phyloP scores from a whole-genome alignment of 768 basidiomycete genomes.

The Xerocomellus chrysenteron region DNA sequence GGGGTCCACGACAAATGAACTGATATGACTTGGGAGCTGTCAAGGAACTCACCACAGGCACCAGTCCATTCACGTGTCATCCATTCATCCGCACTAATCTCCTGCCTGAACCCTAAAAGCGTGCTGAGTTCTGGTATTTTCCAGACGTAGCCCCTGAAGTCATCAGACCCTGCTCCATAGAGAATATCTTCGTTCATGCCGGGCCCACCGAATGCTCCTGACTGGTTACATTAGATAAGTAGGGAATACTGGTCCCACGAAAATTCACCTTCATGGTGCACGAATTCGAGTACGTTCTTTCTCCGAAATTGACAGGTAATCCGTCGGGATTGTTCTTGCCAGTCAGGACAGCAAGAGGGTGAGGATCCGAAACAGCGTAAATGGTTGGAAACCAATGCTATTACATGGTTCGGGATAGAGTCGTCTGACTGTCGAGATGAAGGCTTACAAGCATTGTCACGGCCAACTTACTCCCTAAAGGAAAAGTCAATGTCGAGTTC shows the following conservation, averaged over 20 bases:
- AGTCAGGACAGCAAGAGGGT: conserved; percentile 69
- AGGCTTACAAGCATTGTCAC: conserved; percentile 63
- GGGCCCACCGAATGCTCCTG: conserved; percentile 72
- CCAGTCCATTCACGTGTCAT: conserved; percentile 28
- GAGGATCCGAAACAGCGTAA: conserved; percentile 62
- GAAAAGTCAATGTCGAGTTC: background rate
- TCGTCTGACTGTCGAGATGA: background rate
- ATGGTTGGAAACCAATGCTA: conserved; percentile 73
- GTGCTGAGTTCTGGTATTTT: conserved; percentile 53
- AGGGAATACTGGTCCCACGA: background rate
- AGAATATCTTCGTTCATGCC: conserved; percentile 52
- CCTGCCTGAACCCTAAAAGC: conserved; percentile 45
- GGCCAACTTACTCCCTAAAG: conserved; percentile 57
- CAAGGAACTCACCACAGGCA: conserved; percentile 29
- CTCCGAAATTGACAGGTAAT: conserved; percentile 41
- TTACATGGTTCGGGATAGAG: conserved; percentile 1
- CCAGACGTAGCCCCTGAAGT: conserved; percentile 81
- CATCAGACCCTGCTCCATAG: conserved; percentile 79
- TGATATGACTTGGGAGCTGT: conserved; percentile 12
- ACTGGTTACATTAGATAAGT: conserved; percentile 39
- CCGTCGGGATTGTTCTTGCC: conserved; percentile 58
- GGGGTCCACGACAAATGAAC: conserved; percentile 5
- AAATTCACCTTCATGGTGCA: conserved; percentile 73
- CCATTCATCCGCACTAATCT: conserved; percentile 51
- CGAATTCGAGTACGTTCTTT: conserved; percentile 63